These are phyloP conservation scores for Rosa multiflora DNA, from an alignment of 306 rosid species.

Conservation along the genomic window DNA sequence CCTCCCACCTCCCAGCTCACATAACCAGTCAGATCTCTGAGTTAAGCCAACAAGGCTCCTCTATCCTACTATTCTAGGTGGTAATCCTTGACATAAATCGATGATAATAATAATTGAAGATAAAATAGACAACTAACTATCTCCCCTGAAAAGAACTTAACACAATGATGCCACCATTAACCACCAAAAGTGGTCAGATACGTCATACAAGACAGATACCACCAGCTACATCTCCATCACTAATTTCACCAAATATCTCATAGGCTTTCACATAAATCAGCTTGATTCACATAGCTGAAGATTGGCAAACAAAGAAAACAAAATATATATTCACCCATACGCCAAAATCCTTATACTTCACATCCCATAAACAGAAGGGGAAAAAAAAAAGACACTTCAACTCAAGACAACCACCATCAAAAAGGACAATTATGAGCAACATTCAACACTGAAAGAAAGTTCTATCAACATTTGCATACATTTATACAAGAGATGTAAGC, in stretches of 20 bases:
- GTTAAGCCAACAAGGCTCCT: neutral
- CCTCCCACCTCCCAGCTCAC: constrained; percentile 5
- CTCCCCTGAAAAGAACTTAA: neutral
- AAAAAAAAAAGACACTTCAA: neutral
- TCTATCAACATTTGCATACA: neutral
- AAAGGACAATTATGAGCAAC: neutral
- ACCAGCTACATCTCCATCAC: neutral
- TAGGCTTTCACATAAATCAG: neutral
- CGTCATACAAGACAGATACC: neutral
- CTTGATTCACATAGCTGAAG: neutral
- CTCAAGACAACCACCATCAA: neutral
- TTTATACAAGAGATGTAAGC: neutral
- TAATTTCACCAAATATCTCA: neutral
- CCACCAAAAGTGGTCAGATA: neutral
- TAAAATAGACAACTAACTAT: neutral
- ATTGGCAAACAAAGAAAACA: neutral
- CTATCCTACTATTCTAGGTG: neutral
- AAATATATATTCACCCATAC: neutral
- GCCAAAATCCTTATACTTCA: neutral
- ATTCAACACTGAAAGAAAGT: neutral
- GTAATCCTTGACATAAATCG: neutral
- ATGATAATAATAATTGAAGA: neutral
- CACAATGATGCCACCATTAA: neutral
- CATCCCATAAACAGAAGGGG: neutral
- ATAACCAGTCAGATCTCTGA: neutral